Percentiles rank a stretch among this genome's conserved stretches.
phyloP scores from a whole-genome alignment of 441 rosid species.

The Pelargonium exstipulatum region DNA sequence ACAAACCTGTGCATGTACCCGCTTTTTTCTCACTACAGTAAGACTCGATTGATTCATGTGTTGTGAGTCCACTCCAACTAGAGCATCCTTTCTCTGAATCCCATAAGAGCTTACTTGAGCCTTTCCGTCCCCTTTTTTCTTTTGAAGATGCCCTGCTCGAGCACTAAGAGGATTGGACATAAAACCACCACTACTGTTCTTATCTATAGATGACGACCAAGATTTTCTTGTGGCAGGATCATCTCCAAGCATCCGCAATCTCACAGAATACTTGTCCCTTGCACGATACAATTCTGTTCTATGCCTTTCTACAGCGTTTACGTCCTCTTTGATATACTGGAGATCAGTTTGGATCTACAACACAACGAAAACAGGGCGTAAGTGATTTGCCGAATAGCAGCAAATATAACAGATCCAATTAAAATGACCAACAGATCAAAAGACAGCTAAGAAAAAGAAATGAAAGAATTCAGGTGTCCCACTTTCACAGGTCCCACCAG shows the following conservation, averaged over 20 bases:
- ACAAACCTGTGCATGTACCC: slow-evolving; percentile 85
- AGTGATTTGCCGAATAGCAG: slow-evolving; percentile 4
- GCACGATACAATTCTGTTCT: slow-evolving; percentile 78
- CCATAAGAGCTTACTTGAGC: slow-evolving; percentile 62
- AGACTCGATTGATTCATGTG: slow-evolving; percentile 60
- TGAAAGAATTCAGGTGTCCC: not conserved
- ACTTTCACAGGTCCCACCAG: not conserved
- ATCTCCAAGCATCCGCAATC: slow-evolving; percentile 86
- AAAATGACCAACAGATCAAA: not conserved
- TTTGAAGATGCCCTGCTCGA: slow-evolving; percentile 54
- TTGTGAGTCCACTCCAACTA: slow-evolving; percentile 64
- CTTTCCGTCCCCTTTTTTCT: slow-evolving; percentile 63
- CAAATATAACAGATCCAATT: slow-evolving; percentile 1
- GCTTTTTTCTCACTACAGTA: slow-evolving; percentile 72
- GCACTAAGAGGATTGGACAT: slow-evolving; percentile 47
- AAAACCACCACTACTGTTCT: slow-evolving; percentile 38
- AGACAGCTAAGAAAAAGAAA: not conserved
- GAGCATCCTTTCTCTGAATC: slow-evolving; percentile 60
- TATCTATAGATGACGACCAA: slow-evolving; percentile 56
- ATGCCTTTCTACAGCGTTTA: slow-evolving; percentile 82
- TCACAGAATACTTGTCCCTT: slow-evolving; percentile 71
- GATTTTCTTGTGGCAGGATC: slow-evolving; percentile 56
- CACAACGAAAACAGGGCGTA: slow-evolving; percentile 1
- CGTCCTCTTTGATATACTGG: slow-evolving; percentile 82
- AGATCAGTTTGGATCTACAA: slow-evolving; percentile 79